Percentiles rank a stretch among this genome's conserved stretches.
Evolutionary conservation across 768 basidiomycete genomes (phyloP).

Genomic region (Kwoniella heveanensis): DNA sequence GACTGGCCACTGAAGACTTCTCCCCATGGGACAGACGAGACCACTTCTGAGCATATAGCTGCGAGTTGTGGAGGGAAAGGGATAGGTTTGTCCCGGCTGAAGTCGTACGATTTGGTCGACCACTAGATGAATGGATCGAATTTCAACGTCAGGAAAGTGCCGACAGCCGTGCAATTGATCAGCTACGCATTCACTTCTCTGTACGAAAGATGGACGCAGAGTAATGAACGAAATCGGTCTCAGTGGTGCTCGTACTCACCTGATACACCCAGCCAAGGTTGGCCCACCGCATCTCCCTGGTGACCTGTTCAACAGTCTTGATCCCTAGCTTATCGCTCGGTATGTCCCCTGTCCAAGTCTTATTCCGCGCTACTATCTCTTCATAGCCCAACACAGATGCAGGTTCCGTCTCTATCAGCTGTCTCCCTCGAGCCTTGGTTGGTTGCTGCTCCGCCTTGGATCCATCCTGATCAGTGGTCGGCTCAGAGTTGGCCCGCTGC

Average conservation of each 20-base stretch:
- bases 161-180: no score
- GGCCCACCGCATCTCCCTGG: constrained; percentile 85
- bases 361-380: constrained; percentile 63
- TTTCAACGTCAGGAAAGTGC: no score
- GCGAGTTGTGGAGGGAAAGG: constrained; percentile 65
- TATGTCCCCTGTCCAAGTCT: constrained; percentile 61
- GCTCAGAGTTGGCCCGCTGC: no score
- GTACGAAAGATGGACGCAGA: not conserved
- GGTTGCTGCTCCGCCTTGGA: not conserved
- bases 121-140: constrained; percentile 61
- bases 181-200: no score
- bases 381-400: constrained; percentile 65
- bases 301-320: constrained; percentile 62
- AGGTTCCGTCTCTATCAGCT: constrained; percentile 70
- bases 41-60: constrained; percentile 66
- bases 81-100: constrained; percentile 66
- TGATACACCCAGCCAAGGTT: constrained; percentile 94
- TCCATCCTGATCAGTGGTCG: no score
- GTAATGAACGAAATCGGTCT: not conserved
- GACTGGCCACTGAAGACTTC: constrained; percentile 60
- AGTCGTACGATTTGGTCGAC: constrained; percentile 94
- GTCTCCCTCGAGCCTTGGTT: constrained; percentile 59
- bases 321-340: constrained; percentile 68
- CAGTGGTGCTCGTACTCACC: constrained; percentile 37
- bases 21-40: constrained; percentile 70